Evolutionary conservation across 192 early-diverging fungal species (phyloP), one percentile per base, ranked within the genome.

Genomic region (Radiomyces spectabilis): DNA sequence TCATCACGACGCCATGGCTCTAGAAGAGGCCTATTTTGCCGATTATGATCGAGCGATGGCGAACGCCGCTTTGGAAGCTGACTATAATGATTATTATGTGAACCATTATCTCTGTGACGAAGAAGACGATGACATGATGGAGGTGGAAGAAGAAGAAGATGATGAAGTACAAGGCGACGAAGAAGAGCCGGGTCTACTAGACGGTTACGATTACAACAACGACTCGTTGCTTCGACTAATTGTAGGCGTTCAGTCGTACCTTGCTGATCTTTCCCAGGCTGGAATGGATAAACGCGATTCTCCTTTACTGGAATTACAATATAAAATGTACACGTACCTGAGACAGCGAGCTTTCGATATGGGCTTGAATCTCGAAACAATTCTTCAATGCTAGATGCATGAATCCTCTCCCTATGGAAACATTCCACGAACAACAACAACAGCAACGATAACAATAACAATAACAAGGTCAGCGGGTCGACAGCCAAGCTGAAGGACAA

Each of bases 281-380:
- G 30, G 19, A 24, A 25, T 21, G 12, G 40, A 30, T 25, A 32
- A 32, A 22, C 59, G 53, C 33, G 64, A 59, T 24, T 60, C 64
- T 45, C 64, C 64, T 4, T 32, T 66, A n/a, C 39, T 66, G 3
- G 47, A 59, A 9, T 51, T 66, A 8, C 64, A 66, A 42, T 66
- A 66, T 47, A 66, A 66, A 42, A 66, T 66, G 64, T 66, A 66
- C 31, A 60, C 47, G 26, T 66, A 66, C 35, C 58, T 66, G 45
- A 66, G 55, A 39, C 64, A 60, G n/a, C 51, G 64, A 44, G 57
- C 47, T 21, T 51, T 13, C 39, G 64, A 66, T 34, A 60, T 66
- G 52, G 64, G 55, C 31, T 29, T 48, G 21, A 27, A 48, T 15
- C 4, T 26, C 15, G 5, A 48, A 43, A 15, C 42, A 5, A 6